Evolutionary conservation across 441 rosid genomes (phyloP).

Genomic region (Pelargonium myrrhifolium): DNA sequence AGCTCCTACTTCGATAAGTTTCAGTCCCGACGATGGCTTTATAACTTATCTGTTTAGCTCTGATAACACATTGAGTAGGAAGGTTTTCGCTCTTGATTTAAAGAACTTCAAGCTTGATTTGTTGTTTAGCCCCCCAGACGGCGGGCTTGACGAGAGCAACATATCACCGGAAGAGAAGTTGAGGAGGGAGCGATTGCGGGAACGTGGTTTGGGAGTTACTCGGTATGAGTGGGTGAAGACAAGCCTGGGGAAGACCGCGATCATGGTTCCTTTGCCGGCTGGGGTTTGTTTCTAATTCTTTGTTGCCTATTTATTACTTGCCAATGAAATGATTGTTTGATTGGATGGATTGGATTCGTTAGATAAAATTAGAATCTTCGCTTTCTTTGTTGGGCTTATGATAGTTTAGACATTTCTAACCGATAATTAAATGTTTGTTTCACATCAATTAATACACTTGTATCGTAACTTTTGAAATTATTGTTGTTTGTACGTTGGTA

Average conservation of each 20-base stretch:
- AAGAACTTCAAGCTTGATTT: conserved; percentile 46
- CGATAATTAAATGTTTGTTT: no score
- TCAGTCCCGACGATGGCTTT: conserved; percentile 74
- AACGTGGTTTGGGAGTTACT: conserved; percentile 94
- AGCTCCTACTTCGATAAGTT: conserved; percentile 65
- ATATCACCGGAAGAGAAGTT: conserved; percentile 80
- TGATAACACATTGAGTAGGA: conserved; percentile 58
- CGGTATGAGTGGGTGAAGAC: conserved; percentile 89
- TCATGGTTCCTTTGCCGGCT: conserved; percentile 82
- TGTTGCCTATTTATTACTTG: background rate
- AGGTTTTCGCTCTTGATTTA: conserved; percentile 57
- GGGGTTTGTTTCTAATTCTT: conserved; percentile 57
- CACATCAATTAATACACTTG: no score
- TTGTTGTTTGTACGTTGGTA: no score
- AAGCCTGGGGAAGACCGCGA: conserved; percentile 48
- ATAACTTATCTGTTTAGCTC: conserved; percentile 67
- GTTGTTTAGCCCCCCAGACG: conserved; percentile 72
- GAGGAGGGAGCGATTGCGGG: conserved; percentile 85
- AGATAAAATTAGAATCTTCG: background rate
- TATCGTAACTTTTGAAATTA: no score
- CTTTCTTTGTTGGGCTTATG: background rate
- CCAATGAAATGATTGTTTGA: background rate
- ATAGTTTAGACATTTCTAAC: no score
- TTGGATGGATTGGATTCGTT: background rate
- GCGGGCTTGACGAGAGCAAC: conserved; percentile 86